Evolutionary conservation across 805 yeast species (phyloP), one percentile per base, ranked within the genome.

Genomic region (Zygotorulaspora chibaensis): DNA sequence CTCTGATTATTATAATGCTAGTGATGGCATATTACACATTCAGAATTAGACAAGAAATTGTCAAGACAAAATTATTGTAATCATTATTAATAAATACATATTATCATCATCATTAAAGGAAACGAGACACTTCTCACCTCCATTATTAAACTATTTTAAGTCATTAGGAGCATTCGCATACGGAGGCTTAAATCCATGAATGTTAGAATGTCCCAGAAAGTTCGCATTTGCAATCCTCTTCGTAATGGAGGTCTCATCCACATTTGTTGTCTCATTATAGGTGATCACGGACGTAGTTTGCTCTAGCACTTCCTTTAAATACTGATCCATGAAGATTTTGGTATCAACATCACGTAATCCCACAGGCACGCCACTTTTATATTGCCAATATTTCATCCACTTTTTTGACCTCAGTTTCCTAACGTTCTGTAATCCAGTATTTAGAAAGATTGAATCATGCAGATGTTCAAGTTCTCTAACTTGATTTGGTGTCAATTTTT

Each of bases 371-470:
- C 80, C 80, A 17, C 67, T 56, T 52, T 70, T 74, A 26, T 65
- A 63, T 41, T 66, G 69, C 71, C 74, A 78, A 51, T 73, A 78
- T 53, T 65, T 66, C 17, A 59, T 52, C 83, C 83, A 78, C 56
- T 71, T 78, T 38, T 63, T 67, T 23, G 65, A 61, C 51, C 81
- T 63, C 26, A 69, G 53, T 4, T 65, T 55, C 43, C 81, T 58
- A 12, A 71, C 69, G 39, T 66, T 66, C 49, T 71, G 70, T 37
- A 76, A 52, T 30, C 73, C 70, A 36, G 69, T 69, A 53, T 75
- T 75, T 16, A 73, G 51, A 26, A 72, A 71, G 25, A 76, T 75
- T 8, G 72, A 63, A 35, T 78, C 77, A 48, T 77, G 82, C 6
- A 69, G 50, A 51, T 74, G 73, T 50, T 77, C 81, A 28, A 76